Conservation (phyloP, 345 rosid genomes). For the Adansonia digitata region DNA sequence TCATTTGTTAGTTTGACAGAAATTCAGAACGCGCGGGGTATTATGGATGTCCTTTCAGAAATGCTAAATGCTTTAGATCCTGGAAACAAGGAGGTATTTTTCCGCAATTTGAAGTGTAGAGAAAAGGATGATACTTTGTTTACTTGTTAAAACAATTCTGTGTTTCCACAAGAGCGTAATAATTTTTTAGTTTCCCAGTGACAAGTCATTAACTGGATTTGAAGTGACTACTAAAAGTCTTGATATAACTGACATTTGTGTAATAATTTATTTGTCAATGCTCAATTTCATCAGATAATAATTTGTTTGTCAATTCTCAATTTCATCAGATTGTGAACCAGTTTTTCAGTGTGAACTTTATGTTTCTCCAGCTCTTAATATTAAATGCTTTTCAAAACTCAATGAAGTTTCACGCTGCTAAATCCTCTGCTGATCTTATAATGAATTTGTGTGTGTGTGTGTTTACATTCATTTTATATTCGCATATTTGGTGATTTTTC, state of each 20-base stretch:
- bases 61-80: conserved; percentile 96
- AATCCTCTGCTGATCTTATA: conserved; percentile 6
- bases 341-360: not conserved
- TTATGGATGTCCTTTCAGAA: conserved; percentile 98
- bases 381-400: not conserved
- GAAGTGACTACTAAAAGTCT: not conserved
- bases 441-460: not conserved
- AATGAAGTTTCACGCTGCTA: not conserved
- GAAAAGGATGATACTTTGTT: not conserved
- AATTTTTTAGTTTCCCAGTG: not conserved
- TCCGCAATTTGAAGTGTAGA: conserved; percentile 8
- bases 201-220: not conserved
- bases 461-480: conserved; percentile 1
- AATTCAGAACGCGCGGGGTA: conserved; percentile 96
- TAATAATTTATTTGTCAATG: not conserved
- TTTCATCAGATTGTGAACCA: not conserved
- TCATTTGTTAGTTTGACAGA: conserved; percentile 70
- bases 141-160: not conserved
- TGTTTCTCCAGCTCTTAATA: not conserved
- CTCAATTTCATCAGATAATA: not conserved
- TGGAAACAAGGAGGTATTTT: conserved; percentile 73
- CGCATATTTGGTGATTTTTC: conserved; percentile 1
- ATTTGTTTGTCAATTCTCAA: not conserved
- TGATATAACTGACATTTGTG: not conserved
- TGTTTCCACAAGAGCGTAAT: not conserved